These are phyloP conservation scores for Carex arenaria DNA, from an alignment of 202 grass and related monocot species.

Conservation along the genomic window DNA sequence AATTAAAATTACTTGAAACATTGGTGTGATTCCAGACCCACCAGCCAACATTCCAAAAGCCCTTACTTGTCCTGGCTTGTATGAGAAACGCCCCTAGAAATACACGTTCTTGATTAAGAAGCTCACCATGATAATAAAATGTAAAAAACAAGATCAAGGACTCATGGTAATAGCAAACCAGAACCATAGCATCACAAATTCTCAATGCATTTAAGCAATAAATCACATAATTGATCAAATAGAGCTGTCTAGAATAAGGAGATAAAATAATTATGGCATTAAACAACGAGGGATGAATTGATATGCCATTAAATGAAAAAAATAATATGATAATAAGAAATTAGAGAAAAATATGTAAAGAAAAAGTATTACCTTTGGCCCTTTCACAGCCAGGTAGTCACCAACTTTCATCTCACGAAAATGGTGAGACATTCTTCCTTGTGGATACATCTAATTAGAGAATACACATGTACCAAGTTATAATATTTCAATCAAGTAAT, in stretches of 20 bases:
- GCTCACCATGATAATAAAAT: background rate
- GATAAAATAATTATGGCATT: background rate
- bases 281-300: background rate
- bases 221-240: background rate
- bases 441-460: constrained; percentile 79
- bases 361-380: constrained; percentile 70
- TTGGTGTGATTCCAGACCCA: constrained; percentile 93
- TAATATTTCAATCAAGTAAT: background rate
- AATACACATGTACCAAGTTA: background rate
- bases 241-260: background rate
- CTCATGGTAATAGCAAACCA: background rate
- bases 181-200: background rate
- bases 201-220: background rate
- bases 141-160: no score
- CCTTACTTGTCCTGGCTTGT: constrained; percentile 86
- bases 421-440: constrained; percentile 99
- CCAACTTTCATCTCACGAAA: constrained; percentile 95
- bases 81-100: constrained; percentile 88
- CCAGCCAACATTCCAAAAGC: constrained; percentile 96
- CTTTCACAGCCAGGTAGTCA: constrained; percentile 87
- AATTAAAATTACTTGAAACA: constrained; percentile 75
- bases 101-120: constrained; percentile 17
- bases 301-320: background rate
- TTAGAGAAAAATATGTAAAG: background rate
- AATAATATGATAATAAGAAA: background rate